A percentile compares a stretch with the other conserved stretches of the same genome.
Evolutionary conservation across 2,329 filamentous ascomycete genomes (phyloP).

Genomic region (Dothistroma pini): DNA sequence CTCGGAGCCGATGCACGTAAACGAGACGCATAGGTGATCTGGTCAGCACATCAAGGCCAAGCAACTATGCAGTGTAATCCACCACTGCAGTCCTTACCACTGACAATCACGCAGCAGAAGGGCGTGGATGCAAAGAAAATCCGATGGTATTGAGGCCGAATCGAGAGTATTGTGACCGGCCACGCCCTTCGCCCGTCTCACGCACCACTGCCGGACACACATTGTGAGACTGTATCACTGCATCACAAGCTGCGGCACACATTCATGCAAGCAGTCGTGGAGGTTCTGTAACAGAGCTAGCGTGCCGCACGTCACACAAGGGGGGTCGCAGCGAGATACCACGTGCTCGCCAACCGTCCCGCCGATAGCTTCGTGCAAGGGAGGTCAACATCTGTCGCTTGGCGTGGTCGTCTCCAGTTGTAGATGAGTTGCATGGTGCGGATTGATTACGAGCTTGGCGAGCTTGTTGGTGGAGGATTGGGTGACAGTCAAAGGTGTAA

Average conservation of each 20-base stretch:
- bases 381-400: neutral
- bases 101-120: neutral
- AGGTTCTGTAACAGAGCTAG: conserved; percentile 3
- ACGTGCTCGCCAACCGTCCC: neutral
- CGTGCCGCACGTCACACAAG: neutral
- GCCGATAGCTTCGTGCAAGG: neutral
- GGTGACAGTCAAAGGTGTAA: neutral
- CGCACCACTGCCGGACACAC: neutral
- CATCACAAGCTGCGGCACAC: conserved; percentile 1
- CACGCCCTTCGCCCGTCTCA: neutral
- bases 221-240: neutral
- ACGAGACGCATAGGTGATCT: conserved; percentile 5
- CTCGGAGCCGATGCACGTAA: conserved; percentile 6
- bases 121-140: neutral
- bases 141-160: too few species aligned
- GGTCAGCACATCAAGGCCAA: neutral
- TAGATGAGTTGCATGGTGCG: neutral
- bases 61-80: neutral
- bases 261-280: neutral
- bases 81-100: neutral
- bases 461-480: neutral
- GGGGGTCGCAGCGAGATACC: neutral
- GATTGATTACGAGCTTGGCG: conserved; percentile 4
- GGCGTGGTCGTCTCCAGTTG: neutral
- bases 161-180: neutral